A percentile compares a stretch with the other conserved stretches of the same genome.
phyloP scores from a whole-genome alignment of 805 yeast species.

The Candida yuanshanica region DNA sequence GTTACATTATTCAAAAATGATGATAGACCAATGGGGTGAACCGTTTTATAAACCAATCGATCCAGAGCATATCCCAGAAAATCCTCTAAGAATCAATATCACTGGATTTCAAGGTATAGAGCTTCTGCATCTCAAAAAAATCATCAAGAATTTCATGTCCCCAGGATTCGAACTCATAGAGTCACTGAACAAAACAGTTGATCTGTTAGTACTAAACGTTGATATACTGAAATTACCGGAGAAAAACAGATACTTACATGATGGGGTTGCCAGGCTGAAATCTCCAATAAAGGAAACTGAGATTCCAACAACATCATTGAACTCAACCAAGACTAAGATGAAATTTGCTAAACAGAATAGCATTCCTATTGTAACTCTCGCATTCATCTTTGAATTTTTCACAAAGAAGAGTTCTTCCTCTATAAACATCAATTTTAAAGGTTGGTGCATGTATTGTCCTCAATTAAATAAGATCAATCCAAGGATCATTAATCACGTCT shows the following conservation, averaged over 20 bases:
- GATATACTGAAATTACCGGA: slow-evolving; percentile 20
- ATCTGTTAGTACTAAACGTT: slow-evolving; percentile 37
- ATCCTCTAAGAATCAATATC: slow-evolving; percentile 34
- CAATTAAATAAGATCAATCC: slow-evolving; percentile 22
- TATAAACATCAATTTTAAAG: slow-evolving; percentile 34
- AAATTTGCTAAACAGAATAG: slow-evolving; percentile 52
- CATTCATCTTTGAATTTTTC: slow-evolving; percentile 48
- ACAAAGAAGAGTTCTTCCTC: slow-evolving; percentile 29
- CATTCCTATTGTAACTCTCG: slow-evolving; percentile 52
- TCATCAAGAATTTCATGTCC: slow-evolving; percentile 40
- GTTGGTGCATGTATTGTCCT: slow-evolving; percentile 56
- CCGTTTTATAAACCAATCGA: slow-evolving; percentile 31
- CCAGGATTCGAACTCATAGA: slow-evolving; percentile 47
- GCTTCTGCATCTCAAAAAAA: slow-evolving; percentile 59
- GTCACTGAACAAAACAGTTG: slow-evolving; percentile 48
- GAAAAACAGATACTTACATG: slow-evolving; percentile 22
- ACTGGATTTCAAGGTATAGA: slow-evolving; percentile 81
- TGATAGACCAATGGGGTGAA: slow-evolving; percentile 57
- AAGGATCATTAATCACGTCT: slow-evolving; percentile 16
- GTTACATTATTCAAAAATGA: slow-evolving; percentile 46
- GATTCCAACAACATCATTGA: slow-evolving; percentile 24
- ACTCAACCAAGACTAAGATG: slow-evolving; percentile 48
- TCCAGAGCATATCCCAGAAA: not conserved
- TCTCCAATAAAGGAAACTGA: slow-evolving; percentile 6
- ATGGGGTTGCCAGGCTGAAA: slow-evolving; percentile 20